phyloP scores from a whole-genome alignment of 2,329 filamentous ascomycete species.

The Calonectria hawksworthii region DNA sequence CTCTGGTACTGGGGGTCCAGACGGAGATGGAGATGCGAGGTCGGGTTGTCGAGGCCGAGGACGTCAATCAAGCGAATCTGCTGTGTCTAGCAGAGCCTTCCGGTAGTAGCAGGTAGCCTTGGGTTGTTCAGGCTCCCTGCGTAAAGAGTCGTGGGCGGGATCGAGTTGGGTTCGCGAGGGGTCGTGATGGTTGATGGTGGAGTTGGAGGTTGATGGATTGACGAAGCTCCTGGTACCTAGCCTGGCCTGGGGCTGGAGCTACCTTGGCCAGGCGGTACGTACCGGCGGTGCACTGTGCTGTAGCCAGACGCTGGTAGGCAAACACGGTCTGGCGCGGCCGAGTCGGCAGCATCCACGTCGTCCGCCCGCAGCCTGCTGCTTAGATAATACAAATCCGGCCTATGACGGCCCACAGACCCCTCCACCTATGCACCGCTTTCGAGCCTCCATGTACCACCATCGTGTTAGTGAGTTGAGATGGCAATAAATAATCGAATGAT shows the following conservation, averaged over 20 bases:
- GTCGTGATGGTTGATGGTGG: slow-evolving; percentile 36
- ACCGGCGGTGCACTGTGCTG: slow-evolving; percentile 32
- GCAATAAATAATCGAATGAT: not conserved
- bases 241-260: slow-evolving; percentile 29
- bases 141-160: not conserved
- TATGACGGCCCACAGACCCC: not conserved
- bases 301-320: slow-evolving; percentile 51
- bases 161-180: slow-evolving; percentile 21
- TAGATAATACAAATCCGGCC: slow-evolving; percentile 5
- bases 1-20: slow-evolving; percentile 31
- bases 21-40: slow-evolving; percentile 37
- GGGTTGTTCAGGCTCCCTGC: not conserved
- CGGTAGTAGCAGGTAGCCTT: not conserved
- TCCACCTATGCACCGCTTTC: not conserved
- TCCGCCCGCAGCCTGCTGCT: slow-evolving; percentile 25
- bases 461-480: not conserved
- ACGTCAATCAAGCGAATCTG: slow-evolving; percentile 37
- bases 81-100: slow-evolving; percentile 8
- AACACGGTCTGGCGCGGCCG: slow-evolving; percentile 41
- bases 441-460: not conserved
- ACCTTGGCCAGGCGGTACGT: slow-evolving; percentile 40
- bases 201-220: slow-evolving; percentile 30
- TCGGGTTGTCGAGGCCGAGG: slow-evolving; percentile 33
- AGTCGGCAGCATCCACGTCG: slow-evolving; percentile 27
- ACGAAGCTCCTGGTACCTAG: slow-evolving; percentile 35